phyloP scores from a whole-genome alignment of 2,329 filamentous ascomycete genomes.

The Epichloe gansuensis region DNA sequence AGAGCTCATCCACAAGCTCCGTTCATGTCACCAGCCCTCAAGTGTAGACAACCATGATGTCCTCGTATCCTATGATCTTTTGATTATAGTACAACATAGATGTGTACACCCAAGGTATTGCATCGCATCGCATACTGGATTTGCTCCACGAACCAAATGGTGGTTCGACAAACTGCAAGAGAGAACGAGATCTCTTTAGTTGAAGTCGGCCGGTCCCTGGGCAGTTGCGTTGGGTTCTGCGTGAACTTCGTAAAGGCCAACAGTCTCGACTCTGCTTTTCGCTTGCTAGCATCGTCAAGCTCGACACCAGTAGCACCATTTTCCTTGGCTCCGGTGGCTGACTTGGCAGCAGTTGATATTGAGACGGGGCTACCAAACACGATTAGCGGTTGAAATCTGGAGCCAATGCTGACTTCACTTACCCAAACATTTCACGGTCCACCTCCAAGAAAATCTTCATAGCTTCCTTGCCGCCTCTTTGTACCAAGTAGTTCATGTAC shows the following conservation, averaged over 20 bases:
- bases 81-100: constrained; percentile 7
- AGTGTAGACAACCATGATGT: neutral
- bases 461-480: constrained; percentile 67
- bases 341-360: constrained; percentile 10
- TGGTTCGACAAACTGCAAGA: neutral
- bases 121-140: neutral
- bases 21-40: neutral
- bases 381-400: constrained; percentile 2
- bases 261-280: constrained; percentile 39
- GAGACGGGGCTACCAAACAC: constrained; percentile 11
- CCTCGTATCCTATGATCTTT: neutral
- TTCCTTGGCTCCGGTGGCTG: constrained; percentile 26
- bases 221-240: constrained; percentile 32
- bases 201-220: constrained; percentile 39
- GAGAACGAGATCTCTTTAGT: constrained; percentile 22
- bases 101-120: neutral
- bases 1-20: neutral
- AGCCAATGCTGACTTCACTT: constrained; percentile 19
- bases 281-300: constrained; percentile 38
- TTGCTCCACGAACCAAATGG: neutral
- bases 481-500: constrained; percentile 76
- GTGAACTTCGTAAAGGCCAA: constrained; percentile 41
- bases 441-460: constrained; percentile 78
- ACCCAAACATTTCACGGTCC: constrained; percentile 82
- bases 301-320: constrained; percentile 30